Evolutionary conservation across 257 asterid genomes (phyloP).

Genomic region (Primulina tabacum): DNA sequence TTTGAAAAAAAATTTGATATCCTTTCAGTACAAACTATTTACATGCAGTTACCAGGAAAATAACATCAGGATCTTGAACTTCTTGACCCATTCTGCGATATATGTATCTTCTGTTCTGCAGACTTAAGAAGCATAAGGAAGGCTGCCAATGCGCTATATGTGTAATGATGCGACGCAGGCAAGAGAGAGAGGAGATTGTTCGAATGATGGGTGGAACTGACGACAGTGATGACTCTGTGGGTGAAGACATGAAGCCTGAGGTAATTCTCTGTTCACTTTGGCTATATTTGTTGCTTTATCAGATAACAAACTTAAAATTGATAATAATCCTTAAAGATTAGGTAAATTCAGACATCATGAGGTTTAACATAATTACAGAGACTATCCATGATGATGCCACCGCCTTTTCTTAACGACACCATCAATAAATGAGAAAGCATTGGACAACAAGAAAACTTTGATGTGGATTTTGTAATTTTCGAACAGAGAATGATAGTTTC

Average conservation of each 20-base stretch:
- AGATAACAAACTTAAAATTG: conserved; percentile 1
- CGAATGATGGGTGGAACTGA: conserved; percentile 62
- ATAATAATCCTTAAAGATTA: background rate
- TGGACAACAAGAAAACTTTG: too few relatives aligned
- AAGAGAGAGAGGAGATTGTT: conserved; percentile 83
- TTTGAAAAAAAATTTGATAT: background rate
- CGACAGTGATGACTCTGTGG: conserved; percentile 66
- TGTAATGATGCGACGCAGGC: conserved; percentile 95
- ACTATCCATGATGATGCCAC: background rate
- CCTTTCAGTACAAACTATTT: background rate
- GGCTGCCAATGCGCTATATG: conserved; percentile 97
- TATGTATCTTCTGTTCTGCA: conserved; percentile 25
- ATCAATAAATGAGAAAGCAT: too few relatives aligned
- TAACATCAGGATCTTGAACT: conserved; percentile 1
- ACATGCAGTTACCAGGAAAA: background rate
- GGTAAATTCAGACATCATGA: background rate
- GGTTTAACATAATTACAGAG: background rate
- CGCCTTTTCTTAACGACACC: background rate
- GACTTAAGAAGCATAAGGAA: conserved; percentile 94
- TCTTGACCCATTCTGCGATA: background rate
- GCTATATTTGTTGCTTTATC: background rate
- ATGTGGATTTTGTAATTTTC: background rate
- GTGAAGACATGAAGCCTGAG: conserved; percentile 61
- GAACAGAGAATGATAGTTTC: background rate
- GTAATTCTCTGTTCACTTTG: conserved; percentile 31